Evolutionary conservation across 208 protist genomes (phyloP), one percentile per base, ranked within the genome.

Genomic region (Novymonas esmeraldas): DNA sequence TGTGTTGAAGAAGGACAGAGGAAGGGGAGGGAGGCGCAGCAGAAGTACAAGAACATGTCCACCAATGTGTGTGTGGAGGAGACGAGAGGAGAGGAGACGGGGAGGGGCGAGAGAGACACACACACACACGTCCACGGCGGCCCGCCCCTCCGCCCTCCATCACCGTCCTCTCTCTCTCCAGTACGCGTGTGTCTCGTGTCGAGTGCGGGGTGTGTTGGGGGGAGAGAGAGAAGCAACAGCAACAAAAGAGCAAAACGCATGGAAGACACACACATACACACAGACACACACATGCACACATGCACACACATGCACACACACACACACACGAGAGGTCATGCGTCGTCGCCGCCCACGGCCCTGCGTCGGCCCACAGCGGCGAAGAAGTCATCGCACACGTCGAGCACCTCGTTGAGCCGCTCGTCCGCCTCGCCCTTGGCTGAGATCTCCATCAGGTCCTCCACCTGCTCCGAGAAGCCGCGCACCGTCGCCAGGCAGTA

Each of bases 371-470:
- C 59, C 57, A 91, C 54, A 38, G 62, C 74, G 10, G 90, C 81
- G 24, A 95, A 55, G 62, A 95, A 95, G 44, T 94, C 87, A 44
- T 96, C 86, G 48, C 87, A 94, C 29, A 88, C 88, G 62, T 91
- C 87, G 11, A 96, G 72, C 54, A 96, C 86, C n/a, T 84, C 86
- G 70, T 91, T 90, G n/a, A 96, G 73, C 7, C 76, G 83, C 51
- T 96, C 90, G 62, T 93, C 90, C 2, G 70, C 64, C 29, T 91
- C 86, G 22, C 90, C 85, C 57, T 94, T 92, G 11, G 79, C 60
- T 7, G 88, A 94, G 0, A 93, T 68, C 13, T 79, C 76, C 55
- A 92, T 81, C 28, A 96, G 79, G 14, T 87, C 83, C 78, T 96
- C 87, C 63, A 96, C 65, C 20, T 73, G 60, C 36, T 82, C 65